phyloP scores from a whole-genome alignment of 805 yeast genomes.

The Candida xyloterini region DNA sequence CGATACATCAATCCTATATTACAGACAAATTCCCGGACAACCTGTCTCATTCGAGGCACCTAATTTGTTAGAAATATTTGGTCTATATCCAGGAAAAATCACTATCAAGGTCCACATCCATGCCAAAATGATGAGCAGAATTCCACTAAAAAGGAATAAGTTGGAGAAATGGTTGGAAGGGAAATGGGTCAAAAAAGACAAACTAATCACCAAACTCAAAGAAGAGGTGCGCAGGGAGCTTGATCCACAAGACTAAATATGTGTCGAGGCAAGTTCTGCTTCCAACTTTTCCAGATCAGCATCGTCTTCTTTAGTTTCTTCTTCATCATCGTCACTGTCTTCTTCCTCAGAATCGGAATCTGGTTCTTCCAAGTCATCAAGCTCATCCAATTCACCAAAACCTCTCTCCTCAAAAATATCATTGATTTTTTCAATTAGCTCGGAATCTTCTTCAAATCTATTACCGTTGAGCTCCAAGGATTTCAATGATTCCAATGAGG shows the following conservation, averaged over 20 bases:
- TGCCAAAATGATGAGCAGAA: constrained; percentile 41
- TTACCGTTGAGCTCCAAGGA: constrained; percentile 88
- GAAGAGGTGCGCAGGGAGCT: constrained; percentile 17
- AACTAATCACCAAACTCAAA: constrained; percentile 39
- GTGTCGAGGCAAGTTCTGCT: constrained; percentile 46
- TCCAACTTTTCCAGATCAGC: constrained; percentile 45
- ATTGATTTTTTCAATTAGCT: constrained; percentile 56
- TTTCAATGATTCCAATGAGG: constrained; percentile 55
- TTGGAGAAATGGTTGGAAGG: constrained; percentile 75
- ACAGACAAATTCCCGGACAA: constrained; percentile 15
- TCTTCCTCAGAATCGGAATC: constrained; percentile 69
- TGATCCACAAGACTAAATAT: constrained; percentile 17
- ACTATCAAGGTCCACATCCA: constrained; percentile 46
- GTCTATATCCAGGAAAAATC: constrained; percentile 30
- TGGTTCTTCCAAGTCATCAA: constrained; percentile 90
- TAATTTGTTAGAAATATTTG: constrained; percentile 36
- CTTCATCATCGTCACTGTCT: constrained; percentile 53
- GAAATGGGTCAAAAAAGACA: constrained; percentile 71
- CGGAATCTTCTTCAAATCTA: constrained; percentile 85
- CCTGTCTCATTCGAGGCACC: constrained; percentile 33
- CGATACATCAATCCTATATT: constrained; percentile 54
- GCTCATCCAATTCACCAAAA: constrained; percentile 81
- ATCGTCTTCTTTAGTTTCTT: constrained; percentile 43
- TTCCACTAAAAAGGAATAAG: constrained; percentile 52
- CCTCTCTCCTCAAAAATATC: constrained; percentile 70